Base-by-base conservation (phyloP, 352 stramenopile species). In the Globisporangium spinosum region DNA sequence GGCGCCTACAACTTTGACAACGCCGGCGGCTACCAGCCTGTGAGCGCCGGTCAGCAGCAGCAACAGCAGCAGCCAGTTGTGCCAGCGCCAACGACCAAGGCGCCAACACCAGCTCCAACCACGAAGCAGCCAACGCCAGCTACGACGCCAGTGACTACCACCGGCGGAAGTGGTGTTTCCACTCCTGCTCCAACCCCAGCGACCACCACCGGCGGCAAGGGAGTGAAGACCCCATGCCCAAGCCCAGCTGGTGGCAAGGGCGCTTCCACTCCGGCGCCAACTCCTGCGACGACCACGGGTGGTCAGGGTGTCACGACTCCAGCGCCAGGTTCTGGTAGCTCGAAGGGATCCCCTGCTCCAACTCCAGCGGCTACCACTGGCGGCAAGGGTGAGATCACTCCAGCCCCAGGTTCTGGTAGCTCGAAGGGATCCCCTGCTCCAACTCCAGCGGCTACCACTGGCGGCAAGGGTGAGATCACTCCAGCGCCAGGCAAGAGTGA, bases 1-100 rank as follows among this genome's bases (percentile, higher is more conserved):
- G 60, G 60, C 25, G 60, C 32, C 22, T 66, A 58, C 32, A 66
- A 34, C 60, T 63, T 63, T 40, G 34, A 49, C 22, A 63, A 63
- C 22, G 58, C 35, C 22, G 58, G 12, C 9, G 35, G n/a, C 12
- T 63, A 63, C 35, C n/a, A 63, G 13, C 58, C 58, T 32, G 58
- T 63, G 20, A 34, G 34, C 17, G 35, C 58, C 9, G 58, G 58
- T 38, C 58, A 63, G 34, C 58, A 63, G 22, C 58, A 63, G 29
- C 55, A 61, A 22, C 57, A 62, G 34, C 57, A 62, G 57, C 40
- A 62, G 32, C 23, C 32, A 10, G 25, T 29, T 35, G 32, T n/a
- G 34, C 57, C 57, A 62, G 58, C 58, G 3, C 58, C 58, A 27
- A 62, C 32, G 17, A 62, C 57, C 17, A 49, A 25, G 20, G 27